Percentiles rank a stretch among this genome's conserved stretches.
These are phyloP conservation scores for Marasmius tenuissimus DNA, from an alignment of 1,284 basidiomycete genomes.

Conservation along the genomic window DNA sequence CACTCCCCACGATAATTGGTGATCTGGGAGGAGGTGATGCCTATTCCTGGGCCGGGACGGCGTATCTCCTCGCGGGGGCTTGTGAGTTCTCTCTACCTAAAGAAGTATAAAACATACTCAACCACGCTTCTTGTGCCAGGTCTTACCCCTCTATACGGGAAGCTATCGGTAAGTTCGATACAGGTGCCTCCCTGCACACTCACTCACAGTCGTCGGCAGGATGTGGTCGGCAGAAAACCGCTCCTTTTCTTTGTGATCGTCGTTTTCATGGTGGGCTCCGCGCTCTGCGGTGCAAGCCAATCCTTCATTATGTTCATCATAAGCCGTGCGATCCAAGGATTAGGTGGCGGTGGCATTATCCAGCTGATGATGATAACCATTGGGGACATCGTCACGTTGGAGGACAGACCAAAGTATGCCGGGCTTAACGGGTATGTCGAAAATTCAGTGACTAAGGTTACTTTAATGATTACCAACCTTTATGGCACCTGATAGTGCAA, in stretches of 20 bases:
- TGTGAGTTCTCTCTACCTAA: background rate
- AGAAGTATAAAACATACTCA: background rate
- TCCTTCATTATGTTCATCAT: slow-evolving; percentile 39
- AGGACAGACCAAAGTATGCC: slow-evolving; percentile 1
- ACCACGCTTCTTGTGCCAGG: background rate
- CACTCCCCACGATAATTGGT: slow-evolving; percentile 27
- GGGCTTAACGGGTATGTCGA: slow-evolving; percentile 1
- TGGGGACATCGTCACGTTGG: slow-evolving; percentile 26
- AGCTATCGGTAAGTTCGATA: slow-evolving; percentile 17
- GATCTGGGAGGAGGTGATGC: slow-evolving; percentile 30
- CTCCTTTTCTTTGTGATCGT: slow-evolving; percentile 13
- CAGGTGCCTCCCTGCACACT: slow-evolving; percentile 15
- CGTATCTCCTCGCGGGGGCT: slow-evolving; percentile 29
- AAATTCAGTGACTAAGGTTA: background rate
- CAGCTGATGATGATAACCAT: slow-evolving; percentile 31
- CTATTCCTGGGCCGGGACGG: slow-evolving; percentile 22
- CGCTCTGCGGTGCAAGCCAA: slow-evolving; percentile 44
- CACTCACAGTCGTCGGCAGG: background rate
- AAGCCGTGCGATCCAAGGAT: slow-evolving; percentile 15
- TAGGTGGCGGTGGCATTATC: slow-evolving; percentile 34
- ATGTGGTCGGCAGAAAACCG: background rate
- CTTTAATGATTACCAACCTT: background rate
- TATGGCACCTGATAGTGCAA: background rate
- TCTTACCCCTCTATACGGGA: slow-evolving; percentile 8
- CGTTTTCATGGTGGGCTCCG: slow-evolving; percentile 37